These are phyloP conservation scores for Metarhizium humberi DNA, from an alignment of 2,329 filamentous ascomycete genomes.

Conservation along the genomic window DNA sequence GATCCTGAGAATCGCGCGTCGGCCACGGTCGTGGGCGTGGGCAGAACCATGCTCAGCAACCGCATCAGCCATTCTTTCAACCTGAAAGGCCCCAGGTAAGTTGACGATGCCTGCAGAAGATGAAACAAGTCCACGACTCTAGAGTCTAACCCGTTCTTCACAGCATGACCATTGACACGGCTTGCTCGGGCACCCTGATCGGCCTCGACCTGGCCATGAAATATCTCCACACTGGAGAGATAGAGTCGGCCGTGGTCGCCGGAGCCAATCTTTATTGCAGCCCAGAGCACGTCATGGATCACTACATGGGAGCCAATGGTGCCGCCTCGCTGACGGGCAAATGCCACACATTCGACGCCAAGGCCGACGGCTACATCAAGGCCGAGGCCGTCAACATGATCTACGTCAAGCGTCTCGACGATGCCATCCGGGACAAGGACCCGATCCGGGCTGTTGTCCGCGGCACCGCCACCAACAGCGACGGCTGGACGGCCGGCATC, in stretches of 20 bases:
- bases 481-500: neutral
- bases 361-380: constrained; percentile 73
- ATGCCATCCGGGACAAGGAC: constrained; percentile 69
- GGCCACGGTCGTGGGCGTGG: neutral
- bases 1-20: neutral
- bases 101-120: no score
- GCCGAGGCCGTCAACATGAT: constrained; percentile 67
- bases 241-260: neutral
- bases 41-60: constrained; percentile 5
- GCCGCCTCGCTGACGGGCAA: neutral
- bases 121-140: no score
- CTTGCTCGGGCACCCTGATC: constrained; percentile 25
- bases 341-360: constrained; percentile 5
- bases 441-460: constrained; percentile 64
- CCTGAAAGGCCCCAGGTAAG: constrained; percentile 6
- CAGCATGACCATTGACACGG: constrained; percentile 25
- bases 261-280: neutral
- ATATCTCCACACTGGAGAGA: neutral
- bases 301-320: neutral
- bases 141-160: no score
- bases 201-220: constrained; percentile 12
- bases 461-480: constrained; percentile 58
- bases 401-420: constrained; percentile 67
- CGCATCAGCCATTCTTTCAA: constrained; percentile 10
- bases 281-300: neutral